These are phyloP conservation scores for Fonsecaea nubica DNA, from an alignment of 2,329 filamentous ascomycete species.

Conservation along the genomic window DNA sequence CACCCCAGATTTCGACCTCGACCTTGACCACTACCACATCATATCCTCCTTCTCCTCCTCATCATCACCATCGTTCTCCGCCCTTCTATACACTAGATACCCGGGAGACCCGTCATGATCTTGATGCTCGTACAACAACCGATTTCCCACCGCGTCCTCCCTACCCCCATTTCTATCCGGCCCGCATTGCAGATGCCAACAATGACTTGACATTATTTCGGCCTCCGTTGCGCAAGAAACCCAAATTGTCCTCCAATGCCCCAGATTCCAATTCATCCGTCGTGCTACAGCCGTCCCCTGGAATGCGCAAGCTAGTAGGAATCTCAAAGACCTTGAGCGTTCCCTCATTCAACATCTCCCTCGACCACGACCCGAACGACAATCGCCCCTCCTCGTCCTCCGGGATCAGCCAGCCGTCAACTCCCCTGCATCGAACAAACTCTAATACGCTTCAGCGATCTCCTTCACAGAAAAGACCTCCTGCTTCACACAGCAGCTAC, in stretches of 20 bases:
- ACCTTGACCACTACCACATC: conserved; percentile 3
- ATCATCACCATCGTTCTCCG: conserved; percentile 15
- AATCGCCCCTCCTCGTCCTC: conserved; percentile 22
- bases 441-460: conserved; percentile 29
- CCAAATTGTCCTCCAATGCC: conserved; percentile 32
- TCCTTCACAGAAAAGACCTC: conserved; percentile 45
- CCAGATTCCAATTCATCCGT: conserved; percentile 14
- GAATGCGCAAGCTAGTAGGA: conserved; percentile 30
- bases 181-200: conserved; percentile 23
- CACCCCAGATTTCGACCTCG: conserved; percentile 15
- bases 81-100: conserved; percentile 22
- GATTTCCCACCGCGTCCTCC: conserved; percentile 18
- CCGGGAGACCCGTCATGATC: conserved; percentile 22
- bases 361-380: conserved; percentile 23
- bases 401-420: conserved; percentile 24
- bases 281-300: conserved; percentile 18
- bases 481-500: conserved; percentile 57
- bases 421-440: conserved; percentile 30
- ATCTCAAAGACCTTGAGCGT: conserved; percentile 31
- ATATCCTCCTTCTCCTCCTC: conserved; percentile 5
- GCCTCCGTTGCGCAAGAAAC: conserved; percentile 36
- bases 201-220: conserved; percentile 29
- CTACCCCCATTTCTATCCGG: conserved; percentile 27
- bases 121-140: conserved; percentile 18
- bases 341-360: conserved; percentile 29